Percentiles rank a stretch among this genome's conserved stretches.
phyloP scores from a whole-genome alignment of 768 basidiomycete genomes.

The Xerocomus spinulosus region DNA sequence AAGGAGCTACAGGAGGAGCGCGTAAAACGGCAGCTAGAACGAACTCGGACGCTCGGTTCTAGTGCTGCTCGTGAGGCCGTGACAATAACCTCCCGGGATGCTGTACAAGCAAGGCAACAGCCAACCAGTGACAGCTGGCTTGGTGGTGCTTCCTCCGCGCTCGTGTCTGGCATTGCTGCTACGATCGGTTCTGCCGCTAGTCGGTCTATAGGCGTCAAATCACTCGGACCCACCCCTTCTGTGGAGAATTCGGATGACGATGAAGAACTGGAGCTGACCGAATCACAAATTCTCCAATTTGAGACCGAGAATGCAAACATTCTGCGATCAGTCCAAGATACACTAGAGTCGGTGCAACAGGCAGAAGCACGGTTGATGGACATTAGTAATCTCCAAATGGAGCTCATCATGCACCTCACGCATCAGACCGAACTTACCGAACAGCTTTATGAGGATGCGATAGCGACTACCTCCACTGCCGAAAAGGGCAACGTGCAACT shows the following conservation, averaged over 20 bases:
- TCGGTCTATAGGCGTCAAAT: slow-evolving; percentile 25
- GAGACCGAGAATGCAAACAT: slow-evolving; percentile 89
- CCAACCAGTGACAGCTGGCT: slow-evolving; percentile 51
- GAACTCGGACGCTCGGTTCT: slow-evolving; percentile 78
- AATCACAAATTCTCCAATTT: slow-evolving; percentile 88
- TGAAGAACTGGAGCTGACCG: slow-evolving; percentile 77
- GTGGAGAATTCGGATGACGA: slow-evolving; percentile 53
- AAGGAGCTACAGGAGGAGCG: slow-evolving; percentile 94
- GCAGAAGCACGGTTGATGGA: slow-evolving; percentile 91
- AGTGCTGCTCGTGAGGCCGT: slow-evolving; percentile 63
- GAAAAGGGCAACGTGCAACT: slow-evolving; percentile 90
- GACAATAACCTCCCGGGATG: slow-evolving; percentile 36
- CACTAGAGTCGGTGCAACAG: slow-evolving; percentile 82
- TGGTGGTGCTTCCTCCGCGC: slow-evolving; percentile 51
- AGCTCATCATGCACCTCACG: slow-evolving; percentile 82
- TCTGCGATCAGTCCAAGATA: slow-evolving; percentile 77
- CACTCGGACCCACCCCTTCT: slow-evolving; percentile 31
- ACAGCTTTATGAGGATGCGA: slow-evolving; percentile 90
- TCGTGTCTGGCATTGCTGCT: slow-evolving; percentile 53
- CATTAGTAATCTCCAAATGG: slow-evolving; percentile 89
- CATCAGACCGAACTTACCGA: slow-evolving; percentile 91
- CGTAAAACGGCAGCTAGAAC: slow-evolving; percentile 80
- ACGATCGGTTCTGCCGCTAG: slow-evolving; percentile 49
- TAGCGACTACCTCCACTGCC: slow-evolving; percentile 78
- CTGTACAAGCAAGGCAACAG: slow-evolving; percentile 17